A percentile compares a stretch with the other conserved stretches of the same genome.
Conservation (phyloP, 768 basidiomycete species). For the Sarcodon aspratus region DNA sequence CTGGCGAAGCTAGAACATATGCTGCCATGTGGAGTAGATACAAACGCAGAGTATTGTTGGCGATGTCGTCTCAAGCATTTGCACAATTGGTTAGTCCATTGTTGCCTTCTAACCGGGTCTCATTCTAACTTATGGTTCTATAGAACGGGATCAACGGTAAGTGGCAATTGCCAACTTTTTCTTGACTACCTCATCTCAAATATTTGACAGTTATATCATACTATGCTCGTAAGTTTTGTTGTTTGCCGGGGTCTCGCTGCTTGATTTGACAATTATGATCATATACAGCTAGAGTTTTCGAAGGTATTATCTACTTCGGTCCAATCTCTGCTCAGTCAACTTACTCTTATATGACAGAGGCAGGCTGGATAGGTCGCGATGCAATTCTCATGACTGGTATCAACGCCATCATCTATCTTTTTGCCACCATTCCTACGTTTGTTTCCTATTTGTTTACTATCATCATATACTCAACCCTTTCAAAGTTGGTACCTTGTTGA, state of each 20-base stretch:
- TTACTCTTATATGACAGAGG: slow-evolving; percentile 40
- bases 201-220: slow-evolving; percentile 73
- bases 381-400: slow-evolving; percentile 95
- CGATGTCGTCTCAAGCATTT: slow-evolving; percentile 93
- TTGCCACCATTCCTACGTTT: slow-evolving; percentile 76
- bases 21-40: slow-evolving; percentile 78
- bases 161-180: slow-evolving; percentile 5
- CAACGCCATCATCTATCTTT: slow-evolving; percentile 72
- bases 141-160: slow-evolving; percentile 93
- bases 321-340: background rate
- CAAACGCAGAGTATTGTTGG: slow-evolving; percentile 77
- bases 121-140: background rate
- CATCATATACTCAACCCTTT: background rate
- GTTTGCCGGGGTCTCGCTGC: background rate
- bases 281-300: slow-evolving; percentile 71
- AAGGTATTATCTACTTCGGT: slow-evolving; percentile 38
- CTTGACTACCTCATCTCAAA: background rate
- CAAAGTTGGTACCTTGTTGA: slow-evolving; percentile 90
- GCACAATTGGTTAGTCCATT: slow-evolving; percentile 70
- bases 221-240: slow-evolving; percentile 65
- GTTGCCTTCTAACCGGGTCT: background rate
- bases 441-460: slow-evolving; percentile 15
- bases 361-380: slow-evolving; percentile 90
- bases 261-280: slow-evolving; percentile 3
- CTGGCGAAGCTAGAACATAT: slow-evolving; percentile 71